Evolutionary conservation across 371 early-diverging fungal species (phyloP).

Genomic region (Mortierella sp.): DNA sequence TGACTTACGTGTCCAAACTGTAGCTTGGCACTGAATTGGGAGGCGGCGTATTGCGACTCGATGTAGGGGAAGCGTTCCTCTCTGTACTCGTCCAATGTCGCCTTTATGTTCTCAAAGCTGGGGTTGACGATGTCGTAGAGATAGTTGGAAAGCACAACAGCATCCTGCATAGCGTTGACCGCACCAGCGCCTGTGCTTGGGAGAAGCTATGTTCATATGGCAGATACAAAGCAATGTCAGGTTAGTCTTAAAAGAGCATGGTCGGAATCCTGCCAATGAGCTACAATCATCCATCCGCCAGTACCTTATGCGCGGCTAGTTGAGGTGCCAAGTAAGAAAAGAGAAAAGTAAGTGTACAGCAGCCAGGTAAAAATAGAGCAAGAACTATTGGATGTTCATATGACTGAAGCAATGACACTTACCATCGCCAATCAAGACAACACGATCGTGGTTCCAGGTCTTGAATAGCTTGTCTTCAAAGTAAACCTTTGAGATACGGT

Average conservation of each 20-base stretch:
- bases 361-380: no score
- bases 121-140: conserved; percentile 11
- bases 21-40: conserved; percentile 12
- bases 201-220: conserved; percentile 12
- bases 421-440: conserved; percentile 33
- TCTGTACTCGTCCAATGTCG: conserved; percentile 1
- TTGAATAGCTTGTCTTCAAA: conserved; percentile 27
- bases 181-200: conserved; percentile 22
- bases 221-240: neutral
- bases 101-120: neutral
- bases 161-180: conserved; percentile 25
- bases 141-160: conserved; percentile 20
- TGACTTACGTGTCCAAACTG: conserved; percentile 22
- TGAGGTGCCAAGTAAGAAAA: no score
- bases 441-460: conserved; percentile 20
- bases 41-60: conserved; percentile 8
- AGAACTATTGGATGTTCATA: no score
- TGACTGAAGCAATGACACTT: no score
- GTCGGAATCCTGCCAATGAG: neutral
- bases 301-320: no score
- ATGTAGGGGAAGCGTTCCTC: conserved; percentile 19
- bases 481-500: conserved; percentile 11
- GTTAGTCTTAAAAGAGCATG: neutral
- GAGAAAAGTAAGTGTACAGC: no score
- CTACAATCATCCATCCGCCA: no score